Base-by-base conservation (phyloP, 169 alveolate species). In the Cryptosporidium viatorum region DNA sequence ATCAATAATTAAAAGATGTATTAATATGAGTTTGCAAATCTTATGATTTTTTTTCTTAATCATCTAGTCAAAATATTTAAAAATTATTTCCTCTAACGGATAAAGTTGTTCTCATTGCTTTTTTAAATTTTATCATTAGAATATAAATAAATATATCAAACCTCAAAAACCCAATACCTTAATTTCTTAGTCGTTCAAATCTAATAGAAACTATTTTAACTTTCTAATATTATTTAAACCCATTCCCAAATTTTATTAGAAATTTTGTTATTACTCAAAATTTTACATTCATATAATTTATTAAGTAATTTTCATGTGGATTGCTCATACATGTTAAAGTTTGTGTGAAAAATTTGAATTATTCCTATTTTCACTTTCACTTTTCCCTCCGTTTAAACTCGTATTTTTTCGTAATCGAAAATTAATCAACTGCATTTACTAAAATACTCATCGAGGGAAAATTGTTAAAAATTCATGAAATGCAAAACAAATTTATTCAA, bases 311-410 rank as follows among this genome's bases (percentile, higher is more conserved):
- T 26, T 26, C 39, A 55, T 55, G 67, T 55, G 16, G 35, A 26
- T 5, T 21, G 6, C 9, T 14, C 35, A 6, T 55, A 55, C 67
- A 55, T 55, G 67, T 21, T n/a, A 0, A 4, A 55, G 8, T 55
- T n/a, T 55, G 67, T 23, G 67, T 37, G 67, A 55, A 37, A n/a
- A 26, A 26, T 55, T n/a, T 5, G 6, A 26, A n/a, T 26, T 55
- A 26, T 55, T 55, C 67, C n/a, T 2, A 37, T 55, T 55, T 48
- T 48, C 3, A 26, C 14, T 23, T 55, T 55, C 5, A 6, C 67
- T n/a, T 55, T 55, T 55, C 67, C 67, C 67, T 55, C 67, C 67
- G 29, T 55, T 55, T 55, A 55, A 26, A 23, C 67, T 55, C 67
- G 35, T 55, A 55, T 26, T 55, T 55, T 55, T 55, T 55, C 67